Base-by-base conservation (phyloP, 192 early-diverging fungal genomes). In the Dispira simplex region DNA sequence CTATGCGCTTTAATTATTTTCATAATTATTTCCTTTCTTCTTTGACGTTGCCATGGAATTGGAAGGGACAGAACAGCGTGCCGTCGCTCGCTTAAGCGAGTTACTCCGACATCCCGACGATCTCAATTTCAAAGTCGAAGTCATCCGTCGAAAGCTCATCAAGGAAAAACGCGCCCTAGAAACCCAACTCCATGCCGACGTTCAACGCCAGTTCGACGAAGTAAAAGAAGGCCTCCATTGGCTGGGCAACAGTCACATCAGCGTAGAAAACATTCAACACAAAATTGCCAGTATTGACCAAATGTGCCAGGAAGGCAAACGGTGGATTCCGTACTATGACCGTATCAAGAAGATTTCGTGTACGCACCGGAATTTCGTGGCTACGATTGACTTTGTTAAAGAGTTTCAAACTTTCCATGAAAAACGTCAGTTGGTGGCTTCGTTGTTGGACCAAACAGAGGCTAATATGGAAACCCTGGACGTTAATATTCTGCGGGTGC, bases 71-170 rank as follows among this genome's bases (percentile, higher is more conserved):
- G 70, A 74, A 46, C 91, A 92, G 59, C 79, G 85, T 46, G 91
- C 91, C 52, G 75, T 93, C 52, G 77, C 85, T 64, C 79, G 86
- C 25, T 78, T 97, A 45, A 78, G 88, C 8, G 90, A 92, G 65
- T 76, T 95, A 48, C 77, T 98, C 46, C 81, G 85, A 51, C 90
- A 93, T 74, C 95, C 95, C 8, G 95, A 98, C 74, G 95, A 98
- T 76, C 79, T 98, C 20, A 82, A 79, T 18, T 87, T 86, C 74
- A 94, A 89, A 67, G 84, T 96, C 11, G 77, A 81, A 23, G 77
- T 81, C 9, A 66, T 97, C 28, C 83, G 87, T 62, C 82, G 85
- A 63, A 92, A 92, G 68, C 80, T 94, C 57, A 84, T 84, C 5
- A 83, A 87, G 66, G 97, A 99, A 77, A 83, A 89, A 69, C 88